These are phyloP conservation scores for Fusarium scirpi DNA, from an alignment of 2,329 filamentous ascomycete genomes.

Conservation along the genomic window DNA sequence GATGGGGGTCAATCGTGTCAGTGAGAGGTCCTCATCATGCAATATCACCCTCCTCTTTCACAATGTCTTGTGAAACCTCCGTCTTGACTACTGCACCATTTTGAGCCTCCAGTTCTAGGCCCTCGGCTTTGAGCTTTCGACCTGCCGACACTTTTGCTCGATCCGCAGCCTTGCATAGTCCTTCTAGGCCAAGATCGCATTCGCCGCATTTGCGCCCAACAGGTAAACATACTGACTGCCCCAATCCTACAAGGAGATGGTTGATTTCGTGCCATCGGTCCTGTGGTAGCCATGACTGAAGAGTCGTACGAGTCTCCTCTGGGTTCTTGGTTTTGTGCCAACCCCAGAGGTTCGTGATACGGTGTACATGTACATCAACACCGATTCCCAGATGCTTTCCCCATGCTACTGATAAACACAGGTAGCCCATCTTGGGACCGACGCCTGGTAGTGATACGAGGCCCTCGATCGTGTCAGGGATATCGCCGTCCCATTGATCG, in stretches of 20 bases:
- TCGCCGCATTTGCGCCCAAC: slow-evolving; percentile 85
- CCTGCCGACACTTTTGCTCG: slow-evolving; percentile 70
- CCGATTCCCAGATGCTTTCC: slow-evolving; percentile 76
- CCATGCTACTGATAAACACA: slow-evolving; percentile 83
- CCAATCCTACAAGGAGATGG: slow-evolving; percentile 85
- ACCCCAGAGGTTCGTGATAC: slow-evolving; percentile 93
- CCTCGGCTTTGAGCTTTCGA: slow-evolving; percentile 58
- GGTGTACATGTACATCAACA: slow-evolving; percentile 94
- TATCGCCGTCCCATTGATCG: slow-evolving; percentile 78
- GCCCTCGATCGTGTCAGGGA: slow-evolving; percentile 81
- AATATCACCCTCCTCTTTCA: slow-evolving; percentile 48
- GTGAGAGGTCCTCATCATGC: slow-evolving; percentile 20
- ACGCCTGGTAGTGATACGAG: slow-evolving; percentile 85
- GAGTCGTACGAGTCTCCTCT: slow-evolving; percentile 80
- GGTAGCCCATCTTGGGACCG: slow-evolving; percentile 93
- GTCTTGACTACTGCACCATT: slow-evolving; percentile 41
- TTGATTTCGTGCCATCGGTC: slow-evolving; percentile 96
- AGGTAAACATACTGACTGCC: slow-evolving; percentile 87
- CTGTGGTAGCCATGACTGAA: slow-evolving; percentile 85
- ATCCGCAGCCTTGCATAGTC: slow-evolving; percentile 81
- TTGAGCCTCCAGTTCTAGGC: slow-evolving; percentile 43
- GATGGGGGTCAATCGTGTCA: slow-evolving; percentile 29
- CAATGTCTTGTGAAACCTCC: slow-evolving; percentile 38
- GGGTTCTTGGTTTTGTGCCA: slow-evolving; percentile 87
- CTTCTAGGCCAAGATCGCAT: slow-evolving; percentile 81